Percentiles rank a stretch among this genome's conserved stretches.
Evolutionary conservation across 495 filamentous ascomycete genomes (phyloP).

Genomic region (Xylaria acuta): DNA sequence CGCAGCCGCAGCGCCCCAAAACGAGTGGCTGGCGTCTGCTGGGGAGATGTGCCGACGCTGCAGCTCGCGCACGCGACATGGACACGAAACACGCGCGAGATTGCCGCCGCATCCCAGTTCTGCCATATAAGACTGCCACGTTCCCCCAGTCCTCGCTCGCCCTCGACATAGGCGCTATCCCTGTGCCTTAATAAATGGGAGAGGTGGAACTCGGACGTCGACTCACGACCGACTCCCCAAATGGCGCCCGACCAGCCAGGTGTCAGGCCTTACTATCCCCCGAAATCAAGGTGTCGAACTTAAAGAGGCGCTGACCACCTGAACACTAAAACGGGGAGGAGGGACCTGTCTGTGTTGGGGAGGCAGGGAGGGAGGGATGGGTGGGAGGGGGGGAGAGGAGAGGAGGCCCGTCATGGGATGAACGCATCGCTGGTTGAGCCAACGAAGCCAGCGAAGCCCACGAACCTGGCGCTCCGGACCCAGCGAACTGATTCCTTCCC

Average conservation of each 20-base stretch:
- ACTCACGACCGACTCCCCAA: conserved; percentile 1
- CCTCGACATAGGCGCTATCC: conserved; percentile 23
- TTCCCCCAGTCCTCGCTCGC: conserved; percentile 28
- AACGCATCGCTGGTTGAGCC: conserved; percentile 23
- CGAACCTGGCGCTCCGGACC: conserved; percentile 9
- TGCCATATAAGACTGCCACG: conserved; percentile 37
- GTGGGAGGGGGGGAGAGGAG: not conserved
- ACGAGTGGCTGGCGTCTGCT: conserved; percentile 36
- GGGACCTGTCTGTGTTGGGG: too few species aligned
- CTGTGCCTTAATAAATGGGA: conserved; percentile 19
- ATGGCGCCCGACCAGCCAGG: conserved; percentile 26
- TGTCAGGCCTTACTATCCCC: conserved; percentile 7
- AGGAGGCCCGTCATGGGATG: conserved; percentile 12
- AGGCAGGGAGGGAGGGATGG: not conserved
- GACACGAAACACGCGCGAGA: conserved; percentile 44
- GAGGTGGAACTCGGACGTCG: conserved; percentile 25
- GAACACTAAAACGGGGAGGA: not conserved
- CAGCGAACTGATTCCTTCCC: conserved; percentile 18
- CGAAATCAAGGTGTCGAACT: not conserved
- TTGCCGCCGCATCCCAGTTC: conserved; percentile 28
- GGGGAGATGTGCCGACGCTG: conserved; percentile 35
- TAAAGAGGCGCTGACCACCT: conserved; percentile 24
- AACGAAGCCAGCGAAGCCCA: conserved; percentile 19
- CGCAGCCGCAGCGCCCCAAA: conserved; percentile 24
- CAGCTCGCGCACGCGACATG: conserved; percentile 34